phyloP scores from a whole-genome alignment of 2,329 filamentous ascomycete species.

The Colletotrichum sp. region DNA sequence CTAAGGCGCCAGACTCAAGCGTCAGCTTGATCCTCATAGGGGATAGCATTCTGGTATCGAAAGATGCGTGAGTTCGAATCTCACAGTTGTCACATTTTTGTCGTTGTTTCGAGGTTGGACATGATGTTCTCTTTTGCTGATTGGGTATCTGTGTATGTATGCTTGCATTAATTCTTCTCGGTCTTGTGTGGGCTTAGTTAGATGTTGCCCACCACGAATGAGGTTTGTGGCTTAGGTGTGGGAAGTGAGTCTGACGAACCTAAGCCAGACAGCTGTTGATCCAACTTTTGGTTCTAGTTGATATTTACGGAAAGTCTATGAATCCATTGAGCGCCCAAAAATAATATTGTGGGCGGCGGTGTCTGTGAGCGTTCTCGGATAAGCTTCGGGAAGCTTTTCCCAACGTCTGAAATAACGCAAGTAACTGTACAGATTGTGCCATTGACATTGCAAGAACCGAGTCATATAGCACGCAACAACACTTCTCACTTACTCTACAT shows the following conservation, averaged over 20 bases:
- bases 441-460: neutral
- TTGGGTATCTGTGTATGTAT: neutral
- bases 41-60: slow-evolving; percentile 18
- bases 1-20: slow-evolving; percentile 23
- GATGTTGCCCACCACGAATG: neutral
- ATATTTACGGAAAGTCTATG: neutral
- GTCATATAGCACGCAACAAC: neutral
- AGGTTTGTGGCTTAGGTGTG: neutral
- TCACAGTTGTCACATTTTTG: slow-evolving; percentile 14
- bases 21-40: neutral
- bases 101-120: neutral
- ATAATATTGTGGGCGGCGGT: neutral
- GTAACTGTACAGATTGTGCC: neutral
- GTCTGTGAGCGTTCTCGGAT: neutral
- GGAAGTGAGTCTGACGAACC: neutral
- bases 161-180: no score
- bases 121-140: neutral
- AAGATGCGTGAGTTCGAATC: slow-evolving; percentile 23
- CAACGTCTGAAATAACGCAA: slow-evolving; percentile 15
- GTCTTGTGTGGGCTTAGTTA: neutral
- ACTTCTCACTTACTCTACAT: neutral
- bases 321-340: neutral
- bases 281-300: neutral
- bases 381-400: slow-evolving; percentile 5
- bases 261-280: neutral